phyloP scores from a whole-genome alignment of 257 asterid genomes.

The Echium plantagineum region DNA sequence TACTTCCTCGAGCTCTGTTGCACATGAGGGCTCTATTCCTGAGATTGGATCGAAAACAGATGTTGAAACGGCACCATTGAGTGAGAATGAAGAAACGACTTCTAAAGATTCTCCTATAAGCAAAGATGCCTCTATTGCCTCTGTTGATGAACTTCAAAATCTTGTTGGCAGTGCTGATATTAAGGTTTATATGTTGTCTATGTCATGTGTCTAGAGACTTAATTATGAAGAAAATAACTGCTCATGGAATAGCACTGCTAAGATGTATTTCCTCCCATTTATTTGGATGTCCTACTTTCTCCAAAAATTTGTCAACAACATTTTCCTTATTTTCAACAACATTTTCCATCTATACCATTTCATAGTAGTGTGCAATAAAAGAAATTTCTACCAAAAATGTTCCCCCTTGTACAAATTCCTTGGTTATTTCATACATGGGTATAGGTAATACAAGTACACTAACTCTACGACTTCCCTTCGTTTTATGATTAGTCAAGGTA shows the following conservation, averaged over 20 bases:
- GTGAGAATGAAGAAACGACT: constrained; percentile 37
- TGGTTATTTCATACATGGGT: no score
- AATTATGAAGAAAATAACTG: constrained; percentile 4
- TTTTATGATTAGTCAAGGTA: no score
- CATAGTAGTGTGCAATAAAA: background rate
- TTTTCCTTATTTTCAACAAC: background rate
- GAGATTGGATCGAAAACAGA: constrained; percentile 33
- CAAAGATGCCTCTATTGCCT: constrained; percentile 40
- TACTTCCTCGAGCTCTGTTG: constrained; percentile 32
- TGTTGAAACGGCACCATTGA: constrained; percentile 42
- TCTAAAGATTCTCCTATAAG: constrained; percentile 32
- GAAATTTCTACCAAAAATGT: no score
- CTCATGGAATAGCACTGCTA: background rate
- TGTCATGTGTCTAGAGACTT: constrained; percentile 9
- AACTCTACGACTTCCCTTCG: no score
- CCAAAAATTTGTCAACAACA: no score
- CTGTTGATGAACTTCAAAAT: constrained; percentile 72
- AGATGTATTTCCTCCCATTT: background rate
- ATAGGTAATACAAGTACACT: no score
- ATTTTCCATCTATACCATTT: background rate
- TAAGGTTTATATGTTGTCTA: constrained; percentile 41
- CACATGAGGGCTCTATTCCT: constrained; percentile 28
- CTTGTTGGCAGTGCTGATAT: constrained; percentile 84
- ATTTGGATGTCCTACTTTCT: no score
- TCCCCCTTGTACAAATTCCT: no score